Evolutionary conservation across 2,329 filamentous ascomycete genomes (phyloP).

Genomic region (Pseudocercospora musae): DNA sequence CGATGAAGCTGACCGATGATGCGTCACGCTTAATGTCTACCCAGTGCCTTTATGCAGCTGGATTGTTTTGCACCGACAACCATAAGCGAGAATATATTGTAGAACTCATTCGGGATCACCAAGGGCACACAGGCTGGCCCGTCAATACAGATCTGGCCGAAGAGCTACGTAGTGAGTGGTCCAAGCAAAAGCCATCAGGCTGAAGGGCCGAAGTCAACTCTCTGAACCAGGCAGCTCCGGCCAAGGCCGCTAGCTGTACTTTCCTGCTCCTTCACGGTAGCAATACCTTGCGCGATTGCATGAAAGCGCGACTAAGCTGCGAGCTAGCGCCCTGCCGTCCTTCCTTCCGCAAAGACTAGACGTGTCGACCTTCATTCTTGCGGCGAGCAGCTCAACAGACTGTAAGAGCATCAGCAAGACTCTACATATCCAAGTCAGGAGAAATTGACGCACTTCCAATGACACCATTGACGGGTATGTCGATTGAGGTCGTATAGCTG

Average conservation of each 20-base stretch:
- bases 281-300: background rate
- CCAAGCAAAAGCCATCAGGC: slow-evolving; percentile 14
- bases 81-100: slow-evolving; percentile 39
- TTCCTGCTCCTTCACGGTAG: background rate
- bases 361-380: background rate
- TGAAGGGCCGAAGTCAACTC: background rate
- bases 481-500: slow-evolving; percentile 19
- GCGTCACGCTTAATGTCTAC: slow-evolving; percentile 45
- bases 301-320: background rate
- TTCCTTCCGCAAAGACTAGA: background rate
- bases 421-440: background rate
- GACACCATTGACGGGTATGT: slow-evolving; percentile 19
- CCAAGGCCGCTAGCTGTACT: background rate
- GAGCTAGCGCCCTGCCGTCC: background rate
- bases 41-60: slow-evolving; percentile 44
- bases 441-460: slow-evolving; percentile 25
- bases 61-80: slow-evolving; percentile 42
- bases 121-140: slow-evolving; percentile 43
- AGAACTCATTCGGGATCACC: slow-evolving; percentile 39
- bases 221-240: background rate
- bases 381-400: background rate
- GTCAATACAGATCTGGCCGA: slow-evolving; percentile 31
- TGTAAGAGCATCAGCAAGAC: background rate
- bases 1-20: slow-evolving; percentile 43
- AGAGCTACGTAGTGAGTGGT: slow-evolving; percentile 27